These are phyloP conservation scores for Colletotrichum spinosum DNA, from an alignment of 2,329 filamentous ascomycete species.

Conservation along the genomic window DNA sequence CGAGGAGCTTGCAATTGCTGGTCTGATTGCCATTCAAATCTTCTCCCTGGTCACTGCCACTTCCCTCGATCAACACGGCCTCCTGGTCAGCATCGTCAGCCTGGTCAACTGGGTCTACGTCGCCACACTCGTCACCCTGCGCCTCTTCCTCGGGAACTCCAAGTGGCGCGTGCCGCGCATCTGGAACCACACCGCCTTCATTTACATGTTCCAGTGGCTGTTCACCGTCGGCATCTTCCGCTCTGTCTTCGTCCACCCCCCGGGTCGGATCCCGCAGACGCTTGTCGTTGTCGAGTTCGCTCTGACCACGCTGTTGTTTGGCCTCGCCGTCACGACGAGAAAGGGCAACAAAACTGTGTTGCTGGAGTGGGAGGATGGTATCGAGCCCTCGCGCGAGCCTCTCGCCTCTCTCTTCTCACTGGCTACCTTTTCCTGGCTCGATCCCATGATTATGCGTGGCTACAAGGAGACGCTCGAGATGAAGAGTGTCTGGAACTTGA, in stretches of 20 bases:
- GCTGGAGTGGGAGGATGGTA: constrained; percentile 87
- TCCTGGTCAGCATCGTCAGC: constrained; percentile 72
- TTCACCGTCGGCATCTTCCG: constrained; percentile 83
- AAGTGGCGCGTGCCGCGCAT: constrained; percentile 77
- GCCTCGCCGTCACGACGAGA: constrained; percentile 82
- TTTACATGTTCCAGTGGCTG: constrained; percentile 88
- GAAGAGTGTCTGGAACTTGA: constrained; percentile 89
- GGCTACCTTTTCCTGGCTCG: constrained; percentile 90
- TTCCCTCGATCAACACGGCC: constrained; percentile 68
- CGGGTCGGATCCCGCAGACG: constrained; percentile 69
- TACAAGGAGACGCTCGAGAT: constrained; percentile 88
- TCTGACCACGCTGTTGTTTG: constrained; percentile 78
- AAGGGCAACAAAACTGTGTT: constrained; percentile 92
- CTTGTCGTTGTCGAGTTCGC: constrained; percentile 80
- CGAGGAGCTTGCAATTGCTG: constrained; percentile 81
- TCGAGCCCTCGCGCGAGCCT: constrained; percentile 89
- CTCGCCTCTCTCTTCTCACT: constrained; percentile 90
- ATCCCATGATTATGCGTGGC: constrained; percentile 88
- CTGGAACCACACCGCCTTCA: constrained; percentile 91
- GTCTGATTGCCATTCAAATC: constrained; percentile 76
- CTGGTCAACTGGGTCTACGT: constrained; percentile 86
- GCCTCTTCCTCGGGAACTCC: constrained; percentile 74
- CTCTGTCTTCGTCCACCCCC: constrained; percentile 83
- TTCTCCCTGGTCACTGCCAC: constrained; percentile 68
- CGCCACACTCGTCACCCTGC: constrained; percentile 76